A percentile compares a stretch with the other conserved stretches of the same genome.
Evolutionary conservation across 306 rosid genomes (phyloP).

Genomic region (Rubus idaeus): DNA sequence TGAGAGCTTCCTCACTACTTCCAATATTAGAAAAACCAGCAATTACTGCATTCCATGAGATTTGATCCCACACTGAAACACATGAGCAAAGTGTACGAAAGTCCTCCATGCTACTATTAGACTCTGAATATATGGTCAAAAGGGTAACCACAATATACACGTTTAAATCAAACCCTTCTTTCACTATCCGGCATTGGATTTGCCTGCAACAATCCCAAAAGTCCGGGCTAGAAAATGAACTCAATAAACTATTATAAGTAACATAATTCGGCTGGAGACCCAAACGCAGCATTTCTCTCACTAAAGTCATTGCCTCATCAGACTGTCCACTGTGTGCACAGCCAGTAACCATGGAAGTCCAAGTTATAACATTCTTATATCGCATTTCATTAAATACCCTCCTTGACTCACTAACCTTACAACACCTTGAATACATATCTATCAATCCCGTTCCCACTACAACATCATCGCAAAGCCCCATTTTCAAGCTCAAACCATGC

Average conservation of each 20-base stretch:
- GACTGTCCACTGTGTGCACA: constrained; percentile 38
- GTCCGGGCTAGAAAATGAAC: constrained; percentile 32
- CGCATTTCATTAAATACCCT: constrained; percentile 38
- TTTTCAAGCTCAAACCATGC: constrained; percentile 44
- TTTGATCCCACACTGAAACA: constrained; percentile 27
- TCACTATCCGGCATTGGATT: constrained; percentile 40
- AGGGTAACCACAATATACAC: constrained; percentile 34
- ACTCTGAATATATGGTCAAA: constrained; percentile 38
- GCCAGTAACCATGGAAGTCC: constrained; percentile 48
- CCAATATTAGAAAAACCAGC: constrained; percentile 50
- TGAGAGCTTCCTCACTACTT: constrained; percentile 34
- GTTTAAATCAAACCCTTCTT: constrained; percentile 39
- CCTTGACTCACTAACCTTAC: constrained; percentile 31
- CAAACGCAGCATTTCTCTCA: constrained; percentile 38
- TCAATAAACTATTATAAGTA: constrained; percentile 48
- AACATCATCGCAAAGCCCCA: constrained; percentile 30
- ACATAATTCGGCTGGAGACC: constrained; percentile 36
- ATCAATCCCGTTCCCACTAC: constrained; percentile 41
- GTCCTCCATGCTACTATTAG: constrained; percentile 40
- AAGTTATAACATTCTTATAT: constrained; percentile 40
- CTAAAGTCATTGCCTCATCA: constrained; percentile 38
- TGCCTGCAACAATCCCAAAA: constrained; percentile 40
- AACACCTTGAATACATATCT: constrained; percentile 46
- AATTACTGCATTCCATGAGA: constrained; percentile 52
- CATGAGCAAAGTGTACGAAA: constrained; percentile 34